Evolutionary conservation across 2,329 filamentous ascomycete species (phyloP), one percentile per base, ranked within the genome.

Genomic region (Phyllosticta citribraziliensis): DNA sequence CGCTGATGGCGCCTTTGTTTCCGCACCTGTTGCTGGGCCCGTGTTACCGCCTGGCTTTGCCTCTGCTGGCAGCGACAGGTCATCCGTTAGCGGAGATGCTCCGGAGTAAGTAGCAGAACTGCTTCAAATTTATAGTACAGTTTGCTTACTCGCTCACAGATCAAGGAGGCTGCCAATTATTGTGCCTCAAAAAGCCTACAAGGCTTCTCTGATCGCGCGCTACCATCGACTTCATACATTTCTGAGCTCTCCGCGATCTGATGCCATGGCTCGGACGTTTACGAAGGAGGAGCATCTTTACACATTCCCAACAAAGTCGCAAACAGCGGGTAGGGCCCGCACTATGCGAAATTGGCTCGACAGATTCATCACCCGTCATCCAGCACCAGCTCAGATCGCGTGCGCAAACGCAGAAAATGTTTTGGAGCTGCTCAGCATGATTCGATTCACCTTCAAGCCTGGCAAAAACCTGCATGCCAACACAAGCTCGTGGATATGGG

Each of bases 401-500:
- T 47, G 40, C 40, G 40, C 14, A 8, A 47, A n/a, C 14, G 40
- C n/a, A 14, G 40, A 47, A n/a, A 47, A 47, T n/a, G 14, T 47
- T n/a, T n/a, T 47, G 14, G 40, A 47, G 6, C 40, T 47, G n/a
- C 40, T 47, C 17, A 8, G 40, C 14, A 47, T 47, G 40, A 47
- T 47, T n/a, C 40, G 40, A n/a, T 47, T 47, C 5, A 47, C n/a
- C 17, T n/a, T 47, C 8, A 47, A 14, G 40, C 17, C 40, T n/a
- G 17, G 40, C 4, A 47, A n/a, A 3, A 47, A 81, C 30, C 77
- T 91, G 30, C 79, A 84, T 25, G 81, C 83, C 67, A 82, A 86
- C 55, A 85, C 89, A 4, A 91, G 90, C 63, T 81, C 85, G 17
- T 97, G 93, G 93, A 78, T 89, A 3, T 97, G 91, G 92, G 86